Evolutionary conservation across 768 basidiomycete genomes (phyloP), one percentile per base, ranked within the genome.

Genomic region (Tylopilus rubrobrunneus): DNA sequence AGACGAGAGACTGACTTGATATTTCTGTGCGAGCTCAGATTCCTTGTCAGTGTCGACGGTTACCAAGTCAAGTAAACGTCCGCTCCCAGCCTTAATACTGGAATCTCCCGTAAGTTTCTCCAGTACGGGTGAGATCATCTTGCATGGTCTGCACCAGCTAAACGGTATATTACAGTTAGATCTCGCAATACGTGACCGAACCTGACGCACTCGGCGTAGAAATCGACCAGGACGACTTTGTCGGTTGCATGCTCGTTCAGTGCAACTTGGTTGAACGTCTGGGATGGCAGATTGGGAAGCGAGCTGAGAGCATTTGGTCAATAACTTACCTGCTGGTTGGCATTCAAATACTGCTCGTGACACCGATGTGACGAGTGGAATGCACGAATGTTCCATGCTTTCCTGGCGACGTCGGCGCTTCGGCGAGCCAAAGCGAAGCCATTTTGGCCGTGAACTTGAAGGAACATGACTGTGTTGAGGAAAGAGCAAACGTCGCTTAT

Each of bases 111-210:
- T 77, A n/a, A 87, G 61, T 52, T 76, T 78, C 61, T 87, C 75
- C 23, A 92, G 72, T 49, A 87, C 69, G 25, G 90, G 90, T 1
- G 87, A 84, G 39, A 92, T 77, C 65, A 76, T 70, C 59, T 79
- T 85, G 73, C 89, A 92, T 37, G 89, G 89, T 7, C 77, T 72
- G 58, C 89, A 92, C 90, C 89, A 92, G 56, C 89, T 91, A 52
- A 31, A 36, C 5, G 42, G 46, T 36, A 51, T 10, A 28, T 31
- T 12, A 21, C 23, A 4, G 42, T 60, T 48, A 61, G 61, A 23
- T 12, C 19, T 17, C 19, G 31, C 27, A 48, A 34, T 39, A 12
- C 23, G 25, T 45, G 31, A 46, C 43, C 33, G 57, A 37, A 10
- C 11, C n/a, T 42, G 25, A 75, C 84, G 45, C 61, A 89, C 89